Base-by-base conservation (phyloP, 768 basidiomycete genomes). In the Coprinellus micaceus region DNA sequence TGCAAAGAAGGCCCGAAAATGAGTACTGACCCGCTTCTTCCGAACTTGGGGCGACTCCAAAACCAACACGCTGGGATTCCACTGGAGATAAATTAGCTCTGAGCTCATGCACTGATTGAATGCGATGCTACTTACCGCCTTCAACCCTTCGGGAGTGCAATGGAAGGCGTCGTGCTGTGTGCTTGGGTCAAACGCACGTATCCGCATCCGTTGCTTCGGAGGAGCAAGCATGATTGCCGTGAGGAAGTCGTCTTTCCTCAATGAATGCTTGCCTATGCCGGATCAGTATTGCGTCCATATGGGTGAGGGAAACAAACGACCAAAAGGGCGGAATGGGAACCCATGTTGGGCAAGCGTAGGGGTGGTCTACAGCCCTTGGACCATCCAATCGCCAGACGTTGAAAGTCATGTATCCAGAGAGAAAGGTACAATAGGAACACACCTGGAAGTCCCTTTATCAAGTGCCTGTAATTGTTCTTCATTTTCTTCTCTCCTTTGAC, bases 191-290 rank as follows among this genome's bases (percentile, higher is more conserved):
- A 91, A 88, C 13, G 76, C 79, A 29, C 66, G 66, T 58, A 91
- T 87, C 48, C 73, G 71, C 54, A 83, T 78, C 57, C 80, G 81
- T 63, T 89, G 86, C 67, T 90, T 90, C 57, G 86, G 83, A 4
- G 88, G 88, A 11, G 77, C 75, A 61, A 81, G 76, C 75, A 91
- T 88, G 60, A 82, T 82, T 1, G 72, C 82, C 37, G 76, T 77
- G 49, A 91, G 69, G 68, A 82, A 89, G 57, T 86, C 83, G 62
- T 91, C 89, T 67, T 86, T 91, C 74, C 88, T 89, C 77, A 82
- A 77, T 26, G 88, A 87, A 60, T 91, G 89, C 68, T 90, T 91
- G 57, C 89, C 86, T 86, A 61, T 19, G 43, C 13, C 21, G 46
- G 22, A 50, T 57, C 50, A 60, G 57, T 29, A 28, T 37, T 33